Evolutionary conservation across 2,329 filamentous ascomycete species (phyloP).

Genomic region (Lachnellula arida): DNA sequence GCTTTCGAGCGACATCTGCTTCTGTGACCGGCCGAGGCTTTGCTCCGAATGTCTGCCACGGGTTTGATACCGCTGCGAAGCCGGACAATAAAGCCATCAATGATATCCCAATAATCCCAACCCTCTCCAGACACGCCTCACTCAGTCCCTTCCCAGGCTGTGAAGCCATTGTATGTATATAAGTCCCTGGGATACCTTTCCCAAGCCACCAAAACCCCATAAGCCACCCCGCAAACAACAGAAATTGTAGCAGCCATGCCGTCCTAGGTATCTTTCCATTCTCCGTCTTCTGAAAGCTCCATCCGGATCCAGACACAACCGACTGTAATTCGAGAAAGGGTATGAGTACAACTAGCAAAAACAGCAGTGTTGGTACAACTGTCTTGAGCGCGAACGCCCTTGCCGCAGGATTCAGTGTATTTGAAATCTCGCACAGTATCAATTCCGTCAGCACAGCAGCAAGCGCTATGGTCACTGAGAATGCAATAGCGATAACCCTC

Average conservation of each 20-base stretch:
- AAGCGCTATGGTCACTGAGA: conserved; percentile 71
- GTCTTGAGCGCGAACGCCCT: conserved; percentile 63
- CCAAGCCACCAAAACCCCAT: conserved; percentile 73
- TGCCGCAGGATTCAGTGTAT: conserved; percentile 63
- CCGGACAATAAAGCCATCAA: conserved; percentile 85
- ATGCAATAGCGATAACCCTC: conserved; percentile 57
- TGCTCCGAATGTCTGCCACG: conserved; percentile 78
- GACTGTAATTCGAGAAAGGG: conserved; percentile 72
- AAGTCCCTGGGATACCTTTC: conserved; percentile 52
- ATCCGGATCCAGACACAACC: conserved; percentile 48
- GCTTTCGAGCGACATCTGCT: conserved; percentile 69
- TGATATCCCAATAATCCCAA: conserved; percentile 80
- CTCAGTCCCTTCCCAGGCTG: conserved; percentile 33
- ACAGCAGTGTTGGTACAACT: conserved; percentile 65
- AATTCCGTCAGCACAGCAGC: conserved; percentile 74
- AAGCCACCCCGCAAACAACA: conserved; percentile 65
- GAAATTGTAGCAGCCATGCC: conserved; percentile 59
- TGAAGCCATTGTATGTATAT: conserved; percentile 42
- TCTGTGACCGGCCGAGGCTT: conserved; percentile 64
- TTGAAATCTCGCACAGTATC: conserved; percentile 79
- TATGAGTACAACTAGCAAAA: conserved; percentile 68
- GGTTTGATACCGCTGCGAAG: conserved; percentile 81
- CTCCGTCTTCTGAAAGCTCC: conserved; percentile 55
- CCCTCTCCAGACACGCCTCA: conserved; percentile 57
- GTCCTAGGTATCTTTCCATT: conserved; percentile 53